phyloP scores from a whole-genome alignment of 148 eudicot species.

The Pharnaceum exiguum region DNA sequence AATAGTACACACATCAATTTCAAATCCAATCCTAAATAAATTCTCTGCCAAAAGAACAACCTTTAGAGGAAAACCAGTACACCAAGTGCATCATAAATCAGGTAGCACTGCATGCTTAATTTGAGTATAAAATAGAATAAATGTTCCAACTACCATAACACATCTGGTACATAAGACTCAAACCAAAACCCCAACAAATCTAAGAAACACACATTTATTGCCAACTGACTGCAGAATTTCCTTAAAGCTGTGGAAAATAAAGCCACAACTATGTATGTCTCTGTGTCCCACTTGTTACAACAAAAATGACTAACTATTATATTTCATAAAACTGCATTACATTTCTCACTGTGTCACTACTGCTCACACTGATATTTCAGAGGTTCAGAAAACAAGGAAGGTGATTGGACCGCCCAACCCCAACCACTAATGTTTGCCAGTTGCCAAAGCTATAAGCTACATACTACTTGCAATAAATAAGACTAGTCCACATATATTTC shows the following conservation, averaged over 20 bases:
- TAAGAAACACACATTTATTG: slow-evolving; percentile 5
- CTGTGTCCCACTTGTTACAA: not conserved
- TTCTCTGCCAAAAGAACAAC: too few relatives aligned
- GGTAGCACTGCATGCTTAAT: slow-evolving; percentile 6
- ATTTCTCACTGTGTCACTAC: too few relatives aligned
- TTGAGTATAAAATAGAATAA: slow-evolving; percentile 6
- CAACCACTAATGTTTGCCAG: slow-evolving; percentile 13
- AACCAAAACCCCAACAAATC: slow-evolving; percentile 15
- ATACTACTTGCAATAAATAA: not conserved
- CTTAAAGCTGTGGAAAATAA: not conserved
- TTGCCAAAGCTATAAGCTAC: not conserved
- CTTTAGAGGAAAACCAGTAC: not conserved
- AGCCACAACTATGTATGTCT: not conserved
- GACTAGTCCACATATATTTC: not conserved
- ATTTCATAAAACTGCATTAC: too few relatives aligned
- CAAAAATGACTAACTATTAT: slow-evolving; percentile 9
- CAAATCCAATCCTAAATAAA: too few relatives aligned
- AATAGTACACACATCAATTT: too few relatives aligned
- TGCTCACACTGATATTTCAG: not conserved
- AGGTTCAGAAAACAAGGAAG: slow-evolving; percentile 3
- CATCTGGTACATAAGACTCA: slow-evolving; percentile 9
- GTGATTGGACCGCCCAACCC: slow-evolving; percentile 13
- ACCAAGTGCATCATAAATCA: not conserved
- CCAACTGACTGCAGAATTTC: not conserved
- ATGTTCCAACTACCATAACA: slow-evolving; percentile 22